Evolutionary conservation across 345 rosid species (phyloP).

Genomic region (Citrus australasica): DNA sequence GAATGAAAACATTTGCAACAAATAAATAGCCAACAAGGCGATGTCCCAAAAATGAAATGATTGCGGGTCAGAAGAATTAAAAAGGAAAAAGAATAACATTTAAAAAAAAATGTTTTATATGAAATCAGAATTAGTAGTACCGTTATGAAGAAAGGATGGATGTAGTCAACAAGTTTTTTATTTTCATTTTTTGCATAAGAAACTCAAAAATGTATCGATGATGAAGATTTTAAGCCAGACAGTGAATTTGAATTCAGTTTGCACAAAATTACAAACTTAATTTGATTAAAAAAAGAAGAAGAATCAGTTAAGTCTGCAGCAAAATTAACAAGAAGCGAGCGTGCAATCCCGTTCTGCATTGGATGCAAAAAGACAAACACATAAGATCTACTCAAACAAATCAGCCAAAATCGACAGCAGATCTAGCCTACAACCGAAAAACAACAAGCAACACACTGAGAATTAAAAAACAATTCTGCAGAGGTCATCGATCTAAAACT

Average conservation of each 20-base stretch:
- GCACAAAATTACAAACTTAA: not conserved
- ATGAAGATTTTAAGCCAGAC: too few relatives aligned
- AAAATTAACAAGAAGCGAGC: not conserved
- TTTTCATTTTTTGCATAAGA: too few relatives aligned
- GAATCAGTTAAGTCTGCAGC: not conserved
- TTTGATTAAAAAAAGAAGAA: too few relatives aligned
- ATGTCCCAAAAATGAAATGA: not conserved
- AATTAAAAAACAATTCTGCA: not conserved
- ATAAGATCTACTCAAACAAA: constrained; percentile 11
- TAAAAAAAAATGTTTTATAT: not conserved
- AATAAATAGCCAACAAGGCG: not conserved
- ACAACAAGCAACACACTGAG: not conserved
- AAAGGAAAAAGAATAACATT: not conserved
- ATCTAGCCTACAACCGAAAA: not conserved
- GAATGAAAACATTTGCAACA: not conserved
- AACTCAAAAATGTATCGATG: too few relatives aligned
- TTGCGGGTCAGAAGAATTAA: not conserved
- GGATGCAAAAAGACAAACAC: not conserved
- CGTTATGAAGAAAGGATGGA: not conserved
- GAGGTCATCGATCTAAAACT: constrained; percentile 3
- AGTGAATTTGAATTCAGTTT: not conserved
- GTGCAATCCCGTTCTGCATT: not conserved
- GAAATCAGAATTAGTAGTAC: not conserved
- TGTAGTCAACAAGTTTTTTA: not conserved
- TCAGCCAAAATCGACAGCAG: not conserved